These are phyloP conservation scores for Salix exigua DNA, from an alignment of 345 rosid genomes.

Conservation along the genomic window DNA sequence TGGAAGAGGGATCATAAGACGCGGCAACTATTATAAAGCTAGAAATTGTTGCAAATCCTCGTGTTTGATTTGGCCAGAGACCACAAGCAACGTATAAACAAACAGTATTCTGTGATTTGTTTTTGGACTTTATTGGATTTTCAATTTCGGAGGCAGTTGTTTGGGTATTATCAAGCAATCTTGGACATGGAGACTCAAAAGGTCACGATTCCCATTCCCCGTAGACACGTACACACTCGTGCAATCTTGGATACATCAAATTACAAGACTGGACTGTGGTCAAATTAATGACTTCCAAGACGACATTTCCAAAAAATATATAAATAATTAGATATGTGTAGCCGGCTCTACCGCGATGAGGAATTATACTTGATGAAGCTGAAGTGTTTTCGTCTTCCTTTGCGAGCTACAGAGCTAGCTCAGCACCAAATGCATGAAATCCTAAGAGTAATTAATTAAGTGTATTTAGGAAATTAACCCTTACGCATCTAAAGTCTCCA, in stretches of 20 bases:
- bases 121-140: not conserved
- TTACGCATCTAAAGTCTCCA: not conserved
- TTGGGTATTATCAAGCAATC: slow-evolving; percentile 10
- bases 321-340: too few species aligned
- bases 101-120: not conserved
- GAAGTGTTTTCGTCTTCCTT: too few species aligned
- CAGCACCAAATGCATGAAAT: not conserved
- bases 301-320: not conserved
- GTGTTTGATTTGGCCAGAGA: not conserved
- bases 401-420: not conserved
- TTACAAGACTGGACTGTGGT: slow-evolving; percentile 6
- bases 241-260: slow-evolving; percentile 28
- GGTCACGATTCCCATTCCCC: slow-evolving; percentile 14
- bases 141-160: slow-evolving; percentile 6
- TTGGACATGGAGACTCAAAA: slow-evolving; percentile 10
- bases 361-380: too few species aligned
- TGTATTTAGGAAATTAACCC: not conserved
- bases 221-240: slow-evolving; percentile 21
- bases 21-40: not conserved
- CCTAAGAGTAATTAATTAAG: not conserved
- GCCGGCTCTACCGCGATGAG: too few species aligned
- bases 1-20: not conserved
- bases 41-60: not conserved
- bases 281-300: slow-evolving; percentile 4
- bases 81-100: not conserved